Conservation (phyloP, 208 protist genomes). For the Leishmania mexicana region DNA sequence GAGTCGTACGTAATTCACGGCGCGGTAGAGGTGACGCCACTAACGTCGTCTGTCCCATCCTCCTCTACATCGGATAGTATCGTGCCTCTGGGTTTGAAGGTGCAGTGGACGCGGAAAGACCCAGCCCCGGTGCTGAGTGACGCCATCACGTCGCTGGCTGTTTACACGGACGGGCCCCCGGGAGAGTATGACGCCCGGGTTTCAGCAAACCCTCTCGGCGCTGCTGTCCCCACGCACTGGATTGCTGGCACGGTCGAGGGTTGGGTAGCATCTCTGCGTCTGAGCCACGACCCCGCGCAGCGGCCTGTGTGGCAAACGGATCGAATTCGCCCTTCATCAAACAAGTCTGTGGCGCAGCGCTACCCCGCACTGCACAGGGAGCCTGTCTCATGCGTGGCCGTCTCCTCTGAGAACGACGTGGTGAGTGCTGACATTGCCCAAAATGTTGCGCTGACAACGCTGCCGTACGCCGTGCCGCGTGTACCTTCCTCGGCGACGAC, state of each 20-base stretch:
- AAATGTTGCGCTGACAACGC: conserved; percentile 66
- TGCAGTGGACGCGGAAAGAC: conserved; percentile 20
- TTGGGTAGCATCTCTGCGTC: conserved; percentile 36
- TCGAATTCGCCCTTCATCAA: conserved; percentile 20
- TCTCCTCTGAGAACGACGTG: conserved; percentile 69
- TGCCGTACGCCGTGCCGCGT: conserved; percentile 29
- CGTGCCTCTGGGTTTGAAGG: conserved; percentile 19
- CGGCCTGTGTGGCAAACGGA: conserved; percentile 6
- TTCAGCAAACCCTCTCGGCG: conserved; percentile 38
- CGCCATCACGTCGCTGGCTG: conserved; percentile 53
- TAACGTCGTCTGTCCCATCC: not conserved
- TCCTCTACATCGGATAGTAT: not conserved
- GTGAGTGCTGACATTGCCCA: conserved; percentile 83
- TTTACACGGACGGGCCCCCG: not conserved
- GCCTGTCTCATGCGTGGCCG: conserved; percentile 75
- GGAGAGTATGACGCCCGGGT: conserved; percentile 2
- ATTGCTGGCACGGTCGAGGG: conserved; percentile 74
- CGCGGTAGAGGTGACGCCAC: conserved; percentile 28
- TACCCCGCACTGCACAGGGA: conserved; percentile 67
- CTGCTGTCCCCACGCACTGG: conserved; percentile 53
- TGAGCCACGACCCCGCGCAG: conserved; percentile 4
- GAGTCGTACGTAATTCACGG: conserved; percentile 49
- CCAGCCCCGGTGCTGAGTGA: conserved; percentile 51
- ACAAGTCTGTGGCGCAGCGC: conserved; percentile 13
- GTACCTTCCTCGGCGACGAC: not conserved